Percentiles rank a stretch among this genome's conserved stretches.
Evolutionary conservation across 139 green algal genomes (phyloP).

Genomic region (Trebouxia sp.): DNA sequence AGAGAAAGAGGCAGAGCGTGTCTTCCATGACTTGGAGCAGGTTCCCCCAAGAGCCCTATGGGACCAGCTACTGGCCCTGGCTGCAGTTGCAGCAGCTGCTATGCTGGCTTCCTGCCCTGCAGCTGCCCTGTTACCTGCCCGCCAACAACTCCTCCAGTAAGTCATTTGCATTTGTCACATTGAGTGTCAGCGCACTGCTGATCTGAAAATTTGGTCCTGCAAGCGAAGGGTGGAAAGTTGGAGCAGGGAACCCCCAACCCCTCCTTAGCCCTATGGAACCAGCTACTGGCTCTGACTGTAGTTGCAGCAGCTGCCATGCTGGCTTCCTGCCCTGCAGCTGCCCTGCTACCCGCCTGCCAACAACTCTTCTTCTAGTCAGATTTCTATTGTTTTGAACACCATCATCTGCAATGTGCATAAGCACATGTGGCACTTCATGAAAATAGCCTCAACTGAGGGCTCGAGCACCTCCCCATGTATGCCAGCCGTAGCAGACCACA

Average conservation of each 20-base stretch:
- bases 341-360: too few relatives aligned
- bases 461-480: too few relatives aligned
- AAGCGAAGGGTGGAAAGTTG: too few relatives aligned
- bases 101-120: slow-evolving; percentile 51
- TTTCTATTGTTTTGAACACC: too few relatives aligned
- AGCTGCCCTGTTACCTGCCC: slow-evolving; percentile 52
- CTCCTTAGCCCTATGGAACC: neutral
- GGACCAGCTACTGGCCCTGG: slow-evolving; percentile 62
- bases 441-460: too few relatives aligned
- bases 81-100: slow-evolving; percentile 41
- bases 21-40: slow-evolving; percentile 80
- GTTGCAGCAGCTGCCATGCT: neutral
- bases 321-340: neutral
- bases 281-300: neutral
- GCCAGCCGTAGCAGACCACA: too few relatives aligned
- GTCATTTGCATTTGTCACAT: neutral
- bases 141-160: slow-evolving; percentile 36
- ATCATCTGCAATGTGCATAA: too few relatives aligned
- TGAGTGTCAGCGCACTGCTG: neutral
- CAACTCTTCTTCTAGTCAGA: too few relatives aligned
- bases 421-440: too few relatives aligned
- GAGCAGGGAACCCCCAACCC: neutral
- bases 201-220: too few relatives aligned
- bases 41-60: slow-evolving; percentile 57
- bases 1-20: slow-evolving; percentile 71